phyloP scores from a whole-genome alignment of 768 basidiomycete genomes.

The Mycena belliarum region DNA sequence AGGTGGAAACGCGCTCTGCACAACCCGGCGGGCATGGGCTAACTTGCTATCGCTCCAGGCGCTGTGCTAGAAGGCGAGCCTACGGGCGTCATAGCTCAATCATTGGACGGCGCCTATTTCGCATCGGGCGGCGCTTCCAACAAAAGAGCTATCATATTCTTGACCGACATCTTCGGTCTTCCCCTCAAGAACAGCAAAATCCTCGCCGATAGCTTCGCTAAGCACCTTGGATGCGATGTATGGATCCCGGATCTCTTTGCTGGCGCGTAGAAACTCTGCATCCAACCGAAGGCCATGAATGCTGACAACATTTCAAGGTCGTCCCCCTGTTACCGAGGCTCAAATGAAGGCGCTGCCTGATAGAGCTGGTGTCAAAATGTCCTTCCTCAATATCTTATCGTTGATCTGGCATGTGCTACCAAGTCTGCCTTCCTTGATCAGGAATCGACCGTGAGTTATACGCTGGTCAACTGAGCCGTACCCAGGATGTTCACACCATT shows the following conservation, averaged over 20 bases:
- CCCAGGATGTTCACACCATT: too few species aligned
- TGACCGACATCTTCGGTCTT: slow-evolving; percentile 47
- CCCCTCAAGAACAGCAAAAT: slow-evolving; percentile 38
- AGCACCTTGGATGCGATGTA: slow-evolving; percentile 41
- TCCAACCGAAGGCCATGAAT: too few species aligned
- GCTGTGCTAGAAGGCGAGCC: slow-evolving; percentile 37
- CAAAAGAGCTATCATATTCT: slow-evolving; percentile 38
- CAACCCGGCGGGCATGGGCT: too few species aligned
- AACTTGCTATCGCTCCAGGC: slow-evolving; percentile 19
- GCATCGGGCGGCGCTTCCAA: slow-evolving; percentile 24
- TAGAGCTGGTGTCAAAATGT: slow-evolving; percentile 34
- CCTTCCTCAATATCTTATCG: slow-evolving; percentile 29
- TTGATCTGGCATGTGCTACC: slow-evolving; percentile 28
- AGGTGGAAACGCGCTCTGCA: neutral
- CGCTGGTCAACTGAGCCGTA: too few species aligned
- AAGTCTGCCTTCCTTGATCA: slow-evolving; percentile 30
- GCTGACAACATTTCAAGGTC: neutral
- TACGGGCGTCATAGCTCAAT: slow-evolving; percentile 27
- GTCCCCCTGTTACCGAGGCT: slow-evolving; percentile 5
- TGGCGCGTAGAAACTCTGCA: slow-evolving; percentile 28
- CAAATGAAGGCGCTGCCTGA: slow-evolving; percentile 25
- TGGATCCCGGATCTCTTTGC: slow-evolving; percentile 49
- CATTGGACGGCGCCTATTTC: slow-evolving; percentile 34
- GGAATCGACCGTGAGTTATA: slow-evolving; percentile 34
- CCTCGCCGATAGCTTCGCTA: slow-evolving; percentile 40